Evolutionary conservation across 495 filamentous ascomycete genomes (phyloP), one percentile per base, ranked within the genome.

Genomic region (Penicillium macrosclerotiorum): DNA sequence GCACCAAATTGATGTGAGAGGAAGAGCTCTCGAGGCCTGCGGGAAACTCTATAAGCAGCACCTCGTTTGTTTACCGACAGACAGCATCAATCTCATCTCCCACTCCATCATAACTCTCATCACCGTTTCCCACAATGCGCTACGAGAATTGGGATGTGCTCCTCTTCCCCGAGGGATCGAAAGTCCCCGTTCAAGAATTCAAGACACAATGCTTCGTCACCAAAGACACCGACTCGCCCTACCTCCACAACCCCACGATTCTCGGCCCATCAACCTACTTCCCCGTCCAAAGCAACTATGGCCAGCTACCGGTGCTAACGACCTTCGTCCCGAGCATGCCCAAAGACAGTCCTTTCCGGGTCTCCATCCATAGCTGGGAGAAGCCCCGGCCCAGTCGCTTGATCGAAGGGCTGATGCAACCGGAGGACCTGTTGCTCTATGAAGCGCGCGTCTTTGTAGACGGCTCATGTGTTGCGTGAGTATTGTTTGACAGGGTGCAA

Each of bases 121-220:
- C 40, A 11, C 17, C 18, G 24, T 14, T 5, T 32, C 12, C 27
- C 58, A 62, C 19, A 8, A 94, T 94, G 89, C 82, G 89, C 40
- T 94, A 87, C 72, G 76, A 85, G 45, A 83, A 85, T 54, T 93
- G 89, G 90, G 90, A 94, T 59, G 76, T 92, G 39, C 81, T 94
- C 37, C 71, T 95, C 44, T 93, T 94, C 63, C 84, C 88, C 1
- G 67, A 72, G 32, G 65, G 65, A 23, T 75, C 68, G 41, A 79
- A 78, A 49, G 74, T 86, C 13, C 89, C 89, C 7, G 63, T 92
- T 32, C 88, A 91, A 60, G 90, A 95, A 61, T 95, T 93, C 78
- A 86, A 83, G 58, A 90, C 88, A 12, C 77, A 81, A 52, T 95
- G 89, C 64, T 86, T 83, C 64, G 85, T 86, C 13, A 78, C 83